A percentile compares a stretch with the other conserved stretches of the same genome.
Evolutionary conservation across 1,284 basidiomycete species (phyloP).

Genomic region (Tetrapyrgos nigripes): DNA sequence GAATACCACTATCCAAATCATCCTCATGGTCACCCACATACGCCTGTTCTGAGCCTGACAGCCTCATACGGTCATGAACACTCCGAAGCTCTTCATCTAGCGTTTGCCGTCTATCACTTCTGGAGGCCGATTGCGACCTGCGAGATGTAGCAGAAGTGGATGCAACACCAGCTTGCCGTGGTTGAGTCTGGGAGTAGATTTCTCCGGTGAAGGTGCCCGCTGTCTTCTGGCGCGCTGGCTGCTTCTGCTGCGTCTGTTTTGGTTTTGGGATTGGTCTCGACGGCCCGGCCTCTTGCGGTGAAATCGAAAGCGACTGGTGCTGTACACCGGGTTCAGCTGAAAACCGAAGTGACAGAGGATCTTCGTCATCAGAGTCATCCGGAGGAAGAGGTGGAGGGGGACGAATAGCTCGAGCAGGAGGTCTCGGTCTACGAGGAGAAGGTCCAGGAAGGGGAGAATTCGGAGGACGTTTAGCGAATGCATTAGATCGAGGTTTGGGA

Average conservation of each 20-base stretch:
- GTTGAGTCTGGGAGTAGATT: no score
- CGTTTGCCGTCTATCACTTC: slow-evolving; percentile 49
- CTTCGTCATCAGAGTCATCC: slow-evolving; percentile 29
- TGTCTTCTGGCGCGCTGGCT: neutral
- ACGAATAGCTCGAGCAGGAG: slow-evolving; percentile 47
- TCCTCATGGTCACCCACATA: slow-evolving; percentile 31
- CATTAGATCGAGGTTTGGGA: slow-evolving; percentile 30
- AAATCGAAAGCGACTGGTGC: neutral
- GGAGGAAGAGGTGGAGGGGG: slow-evolving; percentile 11
- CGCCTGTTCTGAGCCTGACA: slow-evolving; percentile 18
- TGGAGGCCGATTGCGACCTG: neutral
- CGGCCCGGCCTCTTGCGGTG: neutral
- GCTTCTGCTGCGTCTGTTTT: neutral
- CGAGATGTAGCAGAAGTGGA: neutral
- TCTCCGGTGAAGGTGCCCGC: no score
- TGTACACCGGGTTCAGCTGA: neutral
- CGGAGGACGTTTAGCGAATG: slow-evolving; percentile 64
- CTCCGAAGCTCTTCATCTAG: slow-evolving; percentile 69
- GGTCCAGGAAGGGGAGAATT: slow-evolving; percentile 63
- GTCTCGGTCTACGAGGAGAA: slow-evolving; percentile 60
- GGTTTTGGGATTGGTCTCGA: neutral
- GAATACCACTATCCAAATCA: slow-evolving; percentile 43
- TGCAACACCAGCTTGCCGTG: neutral
- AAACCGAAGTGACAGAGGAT: slow-evolving; percentile 27
- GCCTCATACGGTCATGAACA: slow-evolving; percentile 42